Conservation (phyloP, 129 eudicot species). For the Glebionis coronaria region DNA sequence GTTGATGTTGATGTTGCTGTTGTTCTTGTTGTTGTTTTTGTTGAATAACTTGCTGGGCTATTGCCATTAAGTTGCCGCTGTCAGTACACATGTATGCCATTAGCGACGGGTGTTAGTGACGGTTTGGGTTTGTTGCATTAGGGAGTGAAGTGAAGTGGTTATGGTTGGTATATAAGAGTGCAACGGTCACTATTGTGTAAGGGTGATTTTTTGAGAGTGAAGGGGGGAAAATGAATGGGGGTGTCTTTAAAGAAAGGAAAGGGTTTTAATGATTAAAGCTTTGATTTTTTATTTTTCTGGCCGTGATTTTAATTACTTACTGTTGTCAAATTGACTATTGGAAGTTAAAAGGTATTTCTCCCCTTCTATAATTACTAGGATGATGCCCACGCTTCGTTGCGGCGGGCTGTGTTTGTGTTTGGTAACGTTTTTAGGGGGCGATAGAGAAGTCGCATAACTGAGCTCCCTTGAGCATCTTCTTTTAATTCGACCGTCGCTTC, state of each 20-base stretch:
- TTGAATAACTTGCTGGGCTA: slow-evolving; percentile 92
- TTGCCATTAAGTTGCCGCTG: slow-evolving; percentile 99
- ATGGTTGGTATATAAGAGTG: background rate
- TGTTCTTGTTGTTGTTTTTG: slow-evolving; percentile 94
- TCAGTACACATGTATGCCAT: slow-evolving; percentile 98
- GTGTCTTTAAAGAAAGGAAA: slow-evolving; percentile 15
- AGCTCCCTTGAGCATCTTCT: too few species aligned
- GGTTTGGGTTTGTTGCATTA: slow-evolving; percentile 32
- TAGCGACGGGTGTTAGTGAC: slow-evolving; percentile 18
- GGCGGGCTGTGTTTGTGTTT: too few species aligned
- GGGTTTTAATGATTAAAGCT: slow-evolving; percentile 27
- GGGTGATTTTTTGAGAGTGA: slow-evolving; percentile 22
- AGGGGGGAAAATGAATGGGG: slow-evolving; percentile 34
- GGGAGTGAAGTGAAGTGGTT: background rate
- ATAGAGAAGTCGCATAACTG: too few species aligned
- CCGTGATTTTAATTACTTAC: slow-evolving; percentile 1
- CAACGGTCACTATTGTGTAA: slow-evolving; percentile 4
- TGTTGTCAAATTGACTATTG: too few species aligned
- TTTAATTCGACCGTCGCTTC: too few species aligned
- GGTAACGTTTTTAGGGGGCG: too few species aligned
- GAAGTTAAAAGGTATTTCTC: too few species aligned
- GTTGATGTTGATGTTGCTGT: slow-evolving; percentile 44
- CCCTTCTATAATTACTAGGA: too few species aligned
- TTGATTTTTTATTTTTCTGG: background rate
- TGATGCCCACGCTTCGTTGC: too few species aligned